Base-by-base conservation (phyloP, 108 stramenopile species). In the Nitzschia sp. region DNA sequence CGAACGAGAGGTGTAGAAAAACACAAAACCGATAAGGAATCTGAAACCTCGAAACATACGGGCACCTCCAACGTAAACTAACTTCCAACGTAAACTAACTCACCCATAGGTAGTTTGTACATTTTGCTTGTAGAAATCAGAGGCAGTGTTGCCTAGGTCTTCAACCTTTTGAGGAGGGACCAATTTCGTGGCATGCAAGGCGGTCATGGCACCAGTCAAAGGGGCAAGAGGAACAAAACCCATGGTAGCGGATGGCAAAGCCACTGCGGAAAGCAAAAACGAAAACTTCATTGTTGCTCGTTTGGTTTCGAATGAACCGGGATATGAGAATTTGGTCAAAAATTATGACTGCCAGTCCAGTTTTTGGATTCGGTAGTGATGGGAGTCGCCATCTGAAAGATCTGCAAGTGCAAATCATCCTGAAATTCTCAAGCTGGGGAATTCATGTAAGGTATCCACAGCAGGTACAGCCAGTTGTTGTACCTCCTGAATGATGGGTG, bases 21-120 rank as follows among this genome's bases (percentile, higher is more conserved):
- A 5, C 46, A 48, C 6, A 48, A 48, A 2, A 48, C 17, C 46
- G 3, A 48, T 15, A 48, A 15, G 46, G 3, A 48, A 48, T 17
- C 17, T 48, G 21, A 0, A 64, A 17, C 42, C 14, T 6, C n/a
- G 50, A 29, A 60, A 67, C 56, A 46, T 46, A 26, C 7, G 8
- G 8, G 51, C 34, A 14, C 3, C n/a, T n/a, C n/a, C n/a, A n/a
- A n/a, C n/a, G n/a, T n/a, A n/a, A n/a, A n/a, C n/a, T n/a, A n/a
- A n/a, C n/a, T n/a, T n/a, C n/a, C n/a, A n/a, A n/a, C n/a, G n/a
- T n/a, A n/a, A n/a, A n/a, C n/a, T n/a, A 10, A 64, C 84, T 57
- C 69, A 85, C 84, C 91, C 93, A 61, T 94, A 94, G 0, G 93
- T 94, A 43, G 78, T 83, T 75, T 91, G 90, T 19, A 94, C 90